Evolutionary conservation across 192 early-diverging fungal species (phyloP), one percentile per base, ranked within the genome.

Genomic region (Backusella circina): DNA sequence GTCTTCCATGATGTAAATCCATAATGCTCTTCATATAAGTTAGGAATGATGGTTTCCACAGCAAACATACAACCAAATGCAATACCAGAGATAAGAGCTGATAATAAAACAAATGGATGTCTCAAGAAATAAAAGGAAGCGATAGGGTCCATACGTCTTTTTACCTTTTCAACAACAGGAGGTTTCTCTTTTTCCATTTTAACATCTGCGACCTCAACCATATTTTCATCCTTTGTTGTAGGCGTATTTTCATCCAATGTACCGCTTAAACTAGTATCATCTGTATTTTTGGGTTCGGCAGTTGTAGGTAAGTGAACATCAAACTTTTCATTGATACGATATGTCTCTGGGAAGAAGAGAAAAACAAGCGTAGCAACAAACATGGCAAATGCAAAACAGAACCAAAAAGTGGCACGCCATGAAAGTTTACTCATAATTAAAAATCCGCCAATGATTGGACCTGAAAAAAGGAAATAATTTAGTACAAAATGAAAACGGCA

Each of bases 41-140:
- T 50, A 1, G 81, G 81, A 10, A 82, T 79, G 12, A 82, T 66
- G 6, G 81, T 82, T 73, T 79, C 78, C 13, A 82, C 79, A 39
- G 84, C 77, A 64, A 86, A 86, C 86, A 88, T 88, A 35, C 81
- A 72, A 35, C 84, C 84, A 79, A 88, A 88, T 30, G 77, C 65
- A 57, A 87, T 76, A 65, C 82, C 84, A 23, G 77, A 78, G 31
- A 78, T 80, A 32, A 86, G 69, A 12, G 85, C 67, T 0, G 73
- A 39, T 18, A 86, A 65, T 16, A 86, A 66, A 15, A 86, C 79
- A 26, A 84, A 76, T 18, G 85, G 79, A 64, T 84, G 74, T 50
- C 33, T 80, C 21, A 86, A 51, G 9, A 84, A 37, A 31, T 30
- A 13, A 33, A 79, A 50, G 13, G 78, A 44, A 13, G 26, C 69